Evolutionary conservation across 1,139 yeast genomes (phyloP), one percentile per base, ranked within the genome.

Genomic region (Candida albicans): DNA sequence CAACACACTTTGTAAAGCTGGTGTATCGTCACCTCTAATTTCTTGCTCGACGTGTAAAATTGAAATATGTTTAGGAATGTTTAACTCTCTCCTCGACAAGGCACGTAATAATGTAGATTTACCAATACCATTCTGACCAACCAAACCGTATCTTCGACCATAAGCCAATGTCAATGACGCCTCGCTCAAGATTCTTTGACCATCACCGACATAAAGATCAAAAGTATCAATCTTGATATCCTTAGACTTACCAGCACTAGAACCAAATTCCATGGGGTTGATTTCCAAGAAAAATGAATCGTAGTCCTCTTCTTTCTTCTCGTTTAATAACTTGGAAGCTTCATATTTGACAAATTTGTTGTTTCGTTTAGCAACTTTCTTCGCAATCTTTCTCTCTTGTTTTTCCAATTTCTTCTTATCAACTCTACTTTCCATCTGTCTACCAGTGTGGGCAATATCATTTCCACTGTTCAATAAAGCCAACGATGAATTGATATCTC

Each of bases 91-190:
- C 64, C 95, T 81, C 0, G 97, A 85, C 43, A 93, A 73, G 0
- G 99, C 99, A 56, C 89, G 78, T 58, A 93, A 74, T 45, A 93
- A 71, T 0, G 99, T 93, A 35, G 98, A 91, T 64, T 93, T 93
- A 84, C 99, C 99, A 57, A 95, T 90, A 90, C 99, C 99, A 70
- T 93, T 93, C 62, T 91, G 96, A 67, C 99, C 99, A 38, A 93
- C 96, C 46, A 93, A 73, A 81, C 99, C 99, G 56, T 93, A 93
- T 64, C 99, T 80, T 67, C 89, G 89, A 44, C 99, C 99, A 61
- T 85, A 84, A 30, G 96, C 84, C 54, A 93, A 77, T 0, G 96
- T 84, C 52, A 93, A 77, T 18, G 91, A 79, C 18, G 98, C 87
- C 62, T 91, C 95, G 45, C 95, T 83, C 53, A 93, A 76, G 46